These are phyloP conservation scores for Exophiala bonariae DNA, from an alignment of 2,329 filamentous ascomycete species.

Conservation along the genomic window DNA sequence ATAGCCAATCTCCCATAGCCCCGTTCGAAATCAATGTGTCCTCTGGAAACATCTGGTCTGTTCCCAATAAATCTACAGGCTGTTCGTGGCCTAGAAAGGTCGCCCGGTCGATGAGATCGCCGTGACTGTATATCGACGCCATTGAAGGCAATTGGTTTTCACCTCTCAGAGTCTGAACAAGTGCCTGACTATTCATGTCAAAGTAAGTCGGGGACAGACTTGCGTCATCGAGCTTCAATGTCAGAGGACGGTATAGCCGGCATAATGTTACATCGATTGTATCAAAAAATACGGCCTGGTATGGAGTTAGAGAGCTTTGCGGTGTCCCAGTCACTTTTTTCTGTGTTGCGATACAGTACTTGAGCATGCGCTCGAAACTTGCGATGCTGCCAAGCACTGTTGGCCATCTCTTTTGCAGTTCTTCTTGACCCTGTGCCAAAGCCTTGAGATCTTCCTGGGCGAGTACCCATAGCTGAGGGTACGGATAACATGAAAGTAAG, in stretches of 20 bases:
- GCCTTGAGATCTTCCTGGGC: conserved; percentile 8
- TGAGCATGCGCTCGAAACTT: conserved; percentile 5
- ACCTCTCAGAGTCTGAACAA: too few species aligned
- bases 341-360: conserved; percentile 3
- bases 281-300: conserved; percentile 7
- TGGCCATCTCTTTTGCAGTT: conserved; percentile 8
- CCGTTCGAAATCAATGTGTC: too few species aligned
- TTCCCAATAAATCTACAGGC: too few species aligned
- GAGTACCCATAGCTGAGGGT: conserved; percentile 1
- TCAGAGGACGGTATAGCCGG: neutral
- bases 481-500: conserved; percentile 5
- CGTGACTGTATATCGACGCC: too few species aligned
- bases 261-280: conserved; percentile 5
- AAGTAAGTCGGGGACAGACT: too few species aligned
- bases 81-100: too few species aligned
- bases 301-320: neutral
- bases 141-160: too few species aligned
- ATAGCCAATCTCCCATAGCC: too few species aligned
- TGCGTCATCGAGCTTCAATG: neutral
- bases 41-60: too few species aligned
- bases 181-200: too few species aligned
- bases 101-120: too few species aligned
- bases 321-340: conserved; percentile 1
- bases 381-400: conserved; percentile 6
- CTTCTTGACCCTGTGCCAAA: conserved; percentile 5